Base-by-base conservation (phyloP, 1,284 basidiomycete genomes). In the Tetrapyrgos nigripes region DNA sequence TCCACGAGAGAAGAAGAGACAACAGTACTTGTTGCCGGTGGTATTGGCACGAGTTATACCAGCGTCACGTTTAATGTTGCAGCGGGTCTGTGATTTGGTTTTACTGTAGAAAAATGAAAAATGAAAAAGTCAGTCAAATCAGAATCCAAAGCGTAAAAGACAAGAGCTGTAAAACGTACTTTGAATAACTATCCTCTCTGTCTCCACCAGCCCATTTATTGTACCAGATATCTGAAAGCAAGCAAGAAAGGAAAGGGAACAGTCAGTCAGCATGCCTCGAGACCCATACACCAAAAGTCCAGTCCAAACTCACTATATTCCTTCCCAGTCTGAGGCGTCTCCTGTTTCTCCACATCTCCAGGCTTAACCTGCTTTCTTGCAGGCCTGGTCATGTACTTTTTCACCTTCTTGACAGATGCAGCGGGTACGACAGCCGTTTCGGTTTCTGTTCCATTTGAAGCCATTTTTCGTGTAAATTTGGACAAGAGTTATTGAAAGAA, bases 161-260 rank as follows among this genome's bases (percentile, higher is more conserved):
- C n/a, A n/a, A n/a, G n/a, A n/a, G n/a, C n/a, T n/a, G n/a, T n/a
- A n/a, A n/a, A 23, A 81, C 89, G 59, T 68, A 94, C 91, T 93
- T 94, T 46, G 94, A 96, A 70, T 96, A 93, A 61, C 87, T 92
- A 70, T 97, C 96, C 75, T 97, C 96, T 52, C 93, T 85, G 72
- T 97, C 95, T 58, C 95, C 95, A 62, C 96, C 92, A 35, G 96
- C 95, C 94, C 96, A 98, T 79, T 98, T 98, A 76, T 98, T 97
- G 76, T 98, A 98, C 97, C 97, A 98, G 59, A 97, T 93, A 74
- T 98, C 96, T 94, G 68, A 53, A 56, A n/a, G n/a, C n/a, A 73
- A 62, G 53, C 35, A 73, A 59, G 55, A 33, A 51, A 56, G 66
- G 53, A n/a, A 17, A 40, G 28, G 9, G 35, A 35, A 26, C 19